Conservation (phyloP, 225 moss, liverwort and hornwort genomes). For the Ulota crispa region DNA sequence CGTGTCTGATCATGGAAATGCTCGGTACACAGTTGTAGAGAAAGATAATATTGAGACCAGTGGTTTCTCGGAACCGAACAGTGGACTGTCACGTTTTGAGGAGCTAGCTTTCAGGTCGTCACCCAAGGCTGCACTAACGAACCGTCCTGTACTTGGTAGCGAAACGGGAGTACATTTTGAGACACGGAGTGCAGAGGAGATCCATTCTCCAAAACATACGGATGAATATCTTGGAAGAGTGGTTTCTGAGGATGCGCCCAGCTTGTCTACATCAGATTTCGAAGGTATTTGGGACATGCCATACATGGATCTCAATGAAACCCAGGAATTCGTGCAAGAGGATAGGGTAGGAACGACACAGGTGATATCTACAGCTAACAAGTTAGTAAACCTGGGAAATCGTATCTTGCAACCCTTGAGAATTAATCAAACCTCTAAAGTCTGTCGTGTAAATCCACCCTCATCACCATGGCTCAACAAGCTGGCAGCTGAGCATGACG, state of each 20-base stretch:
- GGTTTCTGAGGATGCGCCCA: constrained; percentile 5
- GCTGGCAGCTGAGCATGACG: constrained; percentile 20
- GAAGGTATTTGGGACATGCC: constrained; percentile 19
- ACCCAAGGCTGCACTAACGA: constrained; percentile 7
- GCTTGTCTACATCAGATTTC: constrained; percentile 10
- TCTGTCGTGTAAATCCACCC: constrained; percentile 31
- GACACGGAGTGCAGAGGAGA: constrained; percentile 19
- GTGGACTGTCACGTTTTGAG: constrained; percentile 2
- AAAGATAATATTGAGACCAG: constrained; percentile 10
- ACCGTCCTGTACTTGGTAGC: constrained; percentile 6
- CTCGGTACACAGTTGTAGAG: background rate
- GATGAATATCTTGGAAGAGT: constrained; percentile 3
- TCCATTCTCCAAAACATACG: constrained; percentile 10
- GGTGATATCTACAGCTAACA: background rate
- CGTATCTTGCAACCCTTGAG: constrained; percentile 18
- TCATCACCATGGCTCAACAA: background rate
- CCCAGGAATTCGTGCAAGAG: constrained; percentile 21
- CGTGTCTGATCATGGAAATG: background rate
- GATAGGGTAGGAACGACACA: background rate
- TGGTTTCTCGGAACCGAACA: constrained; percentile 2
- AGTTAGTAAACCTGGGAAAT: background rate
- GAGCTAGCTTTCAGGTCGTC: constrained; percentile 27
- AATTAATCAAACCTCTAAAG: constrained; percentile 28
- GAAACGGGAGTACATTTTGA: constrained; percentile 13
- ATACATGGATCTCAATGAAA: constrained; percentile 23